Conservation (phyloP, 2,329 filamentous ascomycete genomes). For the Fusarium equiseti region DNA sequence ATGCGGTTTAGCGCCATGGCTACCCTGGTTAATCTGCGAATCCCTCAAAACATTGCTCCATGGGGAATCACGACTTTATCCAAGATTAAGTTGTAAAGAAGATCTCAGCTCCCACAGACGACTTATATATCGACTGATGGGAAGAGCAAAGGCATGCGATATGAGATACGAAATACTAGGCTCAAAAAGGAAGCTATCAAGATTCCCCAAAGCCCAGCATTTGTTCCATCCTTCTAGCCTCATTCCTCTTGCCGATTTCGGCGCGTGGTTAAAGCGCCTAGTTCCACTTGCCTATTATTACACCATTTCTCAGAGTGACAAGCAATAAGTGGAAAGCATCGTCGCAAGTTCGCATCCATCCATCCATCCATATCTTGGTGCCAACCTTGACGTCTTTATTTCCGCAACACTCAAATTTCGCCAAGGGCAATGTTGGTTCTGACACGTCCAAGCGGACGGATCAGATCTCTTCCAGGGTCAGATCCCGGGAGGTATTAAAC, state of each 20-base stretch:
- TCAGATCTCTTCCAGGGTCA: constrained; percentile 4
- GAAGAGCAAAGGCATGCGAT: background rate
- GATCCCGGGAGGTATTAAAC: constrained; percentile 6
- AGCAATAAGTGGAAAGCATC: background rate
- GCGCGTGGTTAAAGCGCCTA: constrained; percentile 9
- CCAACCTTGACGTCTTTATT: background rate
- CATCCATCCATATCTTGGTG: background rate
- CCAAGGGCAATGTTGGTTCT: constrained; percentile 1
- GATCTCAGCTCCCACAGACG: background rate
- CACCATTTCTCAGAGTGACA: background rate
- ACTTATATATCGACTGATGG: background rate
- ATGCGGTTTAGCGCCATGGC: constrained; percentile 44
- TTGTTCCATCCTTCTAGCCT: constrained; percentile 3
- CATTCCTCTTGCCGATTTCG: constrained; percentile 24
- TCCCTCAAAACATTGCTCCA: constrained; percentile 7
- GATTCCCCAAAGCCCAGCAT: background rate
- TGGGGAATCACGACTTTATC: background rate
- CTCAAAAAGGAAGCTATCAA: background rate
- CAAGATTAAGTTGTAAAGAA: background rate
- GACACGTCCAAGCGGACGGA: constrained; percentile 7
- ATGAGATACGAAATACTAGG: background rate
- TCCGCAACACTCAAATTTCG: background rate
- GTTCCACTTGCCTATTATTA: constrained; percentile 17
- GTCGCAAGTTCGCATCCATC: background rate
- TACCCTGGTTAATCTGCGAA: background rate